Evolutionary conservation across 1,284 basidiomycete genomes (phyloP).

Genomic region (Nidula niveotomentosa): DNA sequence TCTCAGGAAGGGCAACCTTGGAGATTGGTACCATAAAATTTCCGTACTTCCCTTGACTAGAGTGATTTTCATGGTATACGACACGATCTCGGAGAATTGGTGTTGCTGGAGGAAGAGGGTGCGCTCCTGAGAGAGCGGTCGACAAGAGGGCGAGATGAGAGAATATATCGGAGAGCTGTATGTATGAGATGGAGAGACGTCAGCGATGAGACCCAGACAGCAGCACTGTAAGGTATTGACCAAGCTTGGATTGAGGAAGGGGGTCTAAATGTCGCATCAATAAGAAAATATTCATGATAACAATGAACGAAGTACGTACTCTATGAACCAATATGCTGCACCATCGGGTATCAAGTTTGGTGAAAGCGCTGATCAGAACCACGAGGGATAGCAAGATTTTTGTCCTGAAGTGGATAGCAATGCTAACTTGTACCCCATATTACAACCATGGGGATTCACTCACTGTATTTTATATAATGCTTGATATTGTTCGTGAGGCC

Average conservation of each 20-base stretch:
- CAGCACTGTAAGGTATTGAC: conserved; percentile 18
- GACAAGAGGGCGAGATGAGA: conserved; percentile 35
- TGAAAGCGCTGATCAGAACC: conserved; percentile 33
- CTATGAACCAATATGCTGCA: conserved; percentile 38
- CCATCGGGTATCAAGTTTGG: conserved; percentile 37
- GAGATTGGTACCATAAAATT: not conserved
- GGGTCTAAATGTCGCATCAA: conserved; percentile 24
- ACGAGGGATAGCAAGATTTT: conserved; percentile 28
- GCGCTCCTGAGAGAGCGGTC: conserved; percentile 28
- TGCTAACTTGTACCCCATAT: no score
- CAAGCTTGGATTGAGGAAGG: conserved; percentile 40
- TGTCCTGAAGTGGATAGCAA: conserved; percentile 12
- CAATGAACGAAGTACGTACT: conserved; percentile 16
- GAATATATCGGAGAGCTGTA: conserved; percentile 37
- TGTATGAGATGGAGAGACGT: not conserved
- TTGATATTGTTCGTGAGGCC: conserved; percentile 35
- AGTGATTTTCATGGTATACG: conserved; percentile 35
- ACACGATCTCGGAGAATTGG: conserved; percentile 37
- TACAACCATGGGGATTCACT: conserved; percentile 1
- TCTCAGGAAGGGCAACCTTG: not conserved
- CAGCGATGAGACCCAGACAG: not conserved
- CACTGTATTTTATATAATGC: conserved; percentile 29
- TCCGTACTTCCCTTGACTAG: conserved; percentile 4
- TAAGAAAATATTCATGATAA: not conserved
- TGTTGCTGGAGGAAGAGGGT: conserved; percentile 32